Conservation (phyloP, 495 filamentous ascomycete genomes). For the Coniosporium apollinis region DNA sequence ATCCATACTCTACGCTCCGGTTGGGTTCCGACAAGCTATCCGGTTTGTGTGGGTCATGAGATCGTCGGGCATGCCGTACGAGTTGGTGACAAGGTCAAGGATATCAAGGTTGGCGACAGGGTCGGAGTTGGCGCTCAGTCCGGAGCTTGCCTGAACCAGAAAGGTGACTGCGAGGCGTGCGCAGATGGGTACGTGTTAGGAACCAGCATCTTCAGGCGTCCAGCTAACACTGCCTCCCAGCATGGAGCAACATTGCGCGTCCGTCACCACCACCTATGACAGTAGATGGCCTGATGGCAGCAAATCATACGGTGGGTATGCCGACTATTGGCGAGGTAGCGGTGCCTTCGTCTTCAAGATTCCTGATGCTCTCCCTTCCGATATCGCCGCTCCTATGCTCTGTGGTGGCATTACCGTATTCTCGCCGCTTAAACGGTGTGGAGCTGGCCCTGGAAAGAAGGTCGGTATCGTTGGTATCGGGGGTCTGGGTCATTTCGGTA, state of each 20-base stretch:
- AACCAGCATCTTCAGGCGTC: too few species aligned
- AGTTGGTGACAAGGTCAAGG: conserved; percentile 42
- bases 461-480: conserved; percentile 77
- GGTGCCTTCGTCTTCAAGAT: conserved; percentile 69
- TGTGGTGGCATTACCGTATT: conserved; percentile 75
- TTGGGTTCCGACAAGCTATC: conserved; percentile 53
- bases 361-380: conserved; percentile 39
- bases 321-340: conserved; percentile 51
- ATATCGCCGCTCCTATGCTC: conserved; percentile 61
- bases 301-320: conserved; percentile 52
- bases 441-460: conserved; percentile 58
- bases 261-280: conserved; percentile 51
- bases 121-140: conserved; percentile 78
- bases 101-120: conserved; percentile 59
- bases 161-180: conserved; percentile 54
- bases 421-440: conserved; percentile 52
- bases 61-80: conserved; percentile 63
- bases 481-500: conserved; percentile 58
- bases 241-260: conserved; percentile 48
- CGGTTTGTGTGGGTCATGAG: conserved; percentile 61
- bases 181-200: too few species aligned
- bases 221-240: too few species aligned
- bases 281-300: conserved; percentile 32
- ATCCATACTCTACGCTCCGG: conserved; percentile 59
- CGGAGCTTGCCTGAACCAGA: conserved; percentile 47